Evolutionary conservation across 139 green algal genomes (phyloP), one percentile per base, ranked within the genome.

Genomic region (Tetratostichococcus sp.): DNA sequence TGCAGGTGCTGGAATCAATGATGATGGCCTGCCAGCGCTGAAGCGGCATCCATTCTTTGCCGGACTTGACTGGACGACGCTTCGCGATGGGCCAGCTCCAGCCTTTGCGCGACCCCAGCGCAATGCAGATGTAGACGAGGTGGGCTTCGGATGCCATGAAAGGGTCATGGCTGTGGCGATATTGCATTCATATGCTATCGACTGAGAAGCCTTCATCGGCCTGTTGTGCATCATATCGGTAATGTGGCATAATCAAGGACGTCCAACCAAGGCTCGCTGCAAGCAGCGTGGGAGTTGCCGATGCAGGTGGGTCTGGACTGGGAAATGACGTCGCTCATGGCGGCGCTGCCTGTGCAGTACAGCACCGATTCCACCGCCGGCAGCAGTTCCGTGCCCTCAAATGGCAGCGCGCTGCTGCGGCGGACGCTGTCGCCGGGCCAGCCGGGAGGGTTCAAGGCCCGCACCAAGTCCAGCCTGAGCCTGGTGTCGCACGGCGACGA

Each of bases 21-120:
- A 43, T 0, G 16, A 30, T 4, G 65, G 65, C 22, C 23, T 77
- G 30, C 30, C 65, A 21, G 77, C 76, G 31, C 39, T 77, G 4
- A 70, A 70, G 67, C 39, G 57, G 33, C 77, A 82, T 30, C 28
- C 71, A 26, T 77, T 82, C 16, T 82, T 82, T 71, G 71, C 67
- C 43, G 80, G 75, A 19, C 34, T 87, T 2, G 70, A 83, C n/a
- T 89, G 85, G 85, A 72, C 80, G 8, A 58, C 32, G 1, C 31
- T 88, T 21, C 42, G 77, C 6, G 65, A 74, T 26, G 43, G 71
- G 62, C 1, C 33, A 0, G 66, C 77, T 11, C 77, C 77, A 1
- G 65, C 67, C 8, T 62, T 75, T 22, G 22, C 65, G 26, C 65
- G 30, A 25, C 39, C 68, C 4, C 26, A 34, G 28, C 50, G n/a